Base-by-base conservation (phyloP, 345 rosid genomes). In the Hibiscus syriacus region DNA sequence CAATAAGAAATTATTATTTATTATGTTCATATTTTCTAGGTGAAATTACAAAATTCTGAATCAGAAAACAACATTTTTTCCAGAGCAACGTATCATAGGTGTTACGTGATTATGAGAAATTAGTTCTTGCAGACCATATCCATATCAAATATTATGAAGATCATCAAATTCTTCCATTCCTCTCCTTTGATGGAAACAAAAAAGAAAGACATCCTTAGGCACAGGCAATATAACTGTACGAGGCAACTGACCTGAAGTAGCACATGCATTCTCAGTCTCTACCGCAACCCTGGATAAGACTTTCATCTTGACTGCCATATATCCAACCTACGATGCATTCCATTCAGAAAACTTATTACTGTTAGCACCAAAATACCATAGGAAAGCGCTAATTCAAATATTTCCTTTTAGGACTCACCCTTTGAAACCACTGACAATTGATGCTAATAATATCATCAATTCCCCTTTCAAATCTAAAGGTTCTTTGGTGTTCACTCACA, bases 371-470 rank as follows among this genome's bases (percentile, higher is more conserved):
- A n/a, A 60, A 30, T 25, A 55, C 52, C 8, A 3, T 30, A 69
- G 19, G 6, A 69, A 34, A 54, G 53, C 70, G 57, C 22, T 26
- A 66, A 63, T 22, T 55, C 34, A 49, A 30, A 52, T 48, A 36
- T 27, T 41, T n/a, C 6, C 10, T 20, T 45, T 32, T 12, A 70
- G 38, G 67, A 55, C 92, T 86, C 79, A 94, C 99, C 79, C 79
- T 85, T 74, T 78, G 85, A 75, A 81, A 74, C 80, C 86, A 81
- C 55, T 75, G 85, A 72, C 86, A 80, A 38, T 80, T 77, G 23
- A 94, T 85, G 43, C 65, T 73, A 58, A 91, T 66, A 59, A 94
- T 86, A 76, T 90, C 96, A 70, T 86, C 96, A 58, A 94, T 78
- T 74, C 76, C 78, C 81, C 73, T 81, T 68, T 86, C 92, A 62